Evolutionary conservation across 441 rosid genomes (phyloP).

Genomic region (Erodium texanum): DNA sequence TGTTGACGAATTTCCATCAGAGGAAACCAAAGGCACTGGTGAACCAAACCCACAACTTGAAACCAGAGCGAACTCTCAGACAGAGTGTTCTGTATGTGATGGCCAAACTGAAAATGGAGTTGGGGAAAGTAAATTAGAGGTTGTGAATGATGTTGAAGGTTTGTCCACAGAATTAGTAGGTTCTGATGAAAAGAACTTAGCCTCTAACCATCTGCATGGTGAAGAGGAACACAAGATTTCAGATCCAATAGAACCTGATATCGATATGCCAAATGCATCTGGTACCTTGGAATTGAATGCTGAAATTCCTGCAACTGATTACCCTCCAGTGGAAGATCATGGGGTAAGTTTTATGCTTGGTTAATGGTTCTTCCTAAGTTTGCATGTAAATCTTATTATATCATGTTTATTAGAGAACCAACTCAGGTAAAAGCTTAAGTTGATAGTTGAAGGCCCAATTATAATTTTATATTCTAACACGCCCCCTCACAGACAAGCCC

Average conservation of each 20-base stretch:
- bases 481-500: no score
- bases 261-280: constrained; percentile 22
- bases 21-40: constrained; percentile 39
- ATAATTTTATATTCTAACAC: no score
- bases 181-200: constrained; percentile 28
- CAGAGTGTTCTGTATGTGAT: constrained; percentile 30
- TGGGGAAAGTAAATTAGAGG: constrained; percentile 18
- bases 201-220: constrained; percentile 21
- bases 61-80: constrained; percentile 21
- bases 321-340: constrained; percentile 26
- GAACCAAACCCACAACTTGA: constrained; percentile 34
- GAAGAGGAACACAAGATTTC: constrained; percentile 22
- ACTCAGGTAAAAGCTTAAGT: no score
- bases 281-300: constrained; percentile 24
- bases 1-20: constrained; percentile 29
- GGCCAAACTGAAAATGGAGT: constrained; percentile 30
- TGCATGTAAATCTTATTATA: constrained; percentile 7
- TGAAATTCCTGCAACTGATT: constrained; percentile 27
- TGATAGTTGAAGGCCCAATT: no score
- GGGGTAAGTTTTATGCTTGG: constrained; percentile 37
- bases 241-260: constrained; percentile 24
- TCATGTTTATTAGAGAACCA: no score
- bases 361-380: background rate
- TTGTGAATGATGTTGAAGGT: constrained; percentile 26
- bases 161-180: constrained; percentile 27